Evolutionary conservation across 2,329 filamentous ascomycete species (phyloP), one percentile per base, ranked within the genome.

Genomic region (Chrysosporium keratinophilum): DNA sequence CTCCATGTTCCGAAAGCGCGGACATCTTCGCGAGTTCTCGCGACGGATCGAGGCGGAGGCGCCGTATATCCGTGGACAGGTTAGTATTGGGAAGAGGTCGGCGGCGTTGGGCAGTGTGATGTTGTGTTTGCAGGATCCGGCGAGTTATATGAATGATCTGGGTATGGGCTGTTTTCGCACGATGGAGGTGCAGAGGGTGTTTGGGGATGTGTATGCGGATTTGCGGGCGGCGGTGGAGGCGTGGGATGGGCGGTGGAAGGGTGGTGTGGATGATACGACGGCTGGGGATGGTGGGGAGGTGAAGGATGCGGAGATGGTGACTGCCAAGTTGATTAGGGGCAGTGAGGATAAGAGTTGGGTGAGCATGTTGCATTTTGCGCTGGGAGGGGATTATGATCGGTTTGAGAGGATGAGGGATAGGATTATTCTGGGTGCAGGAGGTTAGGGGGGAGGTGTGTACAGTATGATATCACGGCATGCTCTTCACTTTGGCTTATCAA

Each of bases 121-220:
- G 48, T 68, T 83, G 48, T 77, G 70, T 55, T 67, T 84, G 12
- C 79, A 81, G 64, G 80, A 84, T 59, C 81, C 81, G 0, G 76
- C 78, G 6, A 74, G 82, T 60, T 71, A 73, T 17, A 70, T 71
- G 60, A 81, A 81, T 62, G 77, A 84, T 60, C 69, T 83, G 0
- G 80, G 80, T 34, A 66, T 68, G 42, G 72, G 72, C 51, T 71
- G 67, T 43, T 66, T 71, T 52, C 70, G 70, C 12, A 76, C 78
- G 56, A 72, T 72, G 55, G 74, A 81, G 54, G 60, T 82, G 14
- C 71, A 76, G 56, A 56, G 54, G 11, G 76, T 72, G 0, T 71
- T 79, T 43, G 58, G 60, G 4, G 45, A 54, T 39, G 63, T 67
- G 19, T 51, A 67, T 57, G 52, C 61, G 19, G 56, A 58, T 34